Percentiles rank a stretch among this genome's conserved stretches.
Evolutionary conservation across 768 basidiomycete genomes (phyloP).

Genomic region (Mrakia gelida): DNA sequence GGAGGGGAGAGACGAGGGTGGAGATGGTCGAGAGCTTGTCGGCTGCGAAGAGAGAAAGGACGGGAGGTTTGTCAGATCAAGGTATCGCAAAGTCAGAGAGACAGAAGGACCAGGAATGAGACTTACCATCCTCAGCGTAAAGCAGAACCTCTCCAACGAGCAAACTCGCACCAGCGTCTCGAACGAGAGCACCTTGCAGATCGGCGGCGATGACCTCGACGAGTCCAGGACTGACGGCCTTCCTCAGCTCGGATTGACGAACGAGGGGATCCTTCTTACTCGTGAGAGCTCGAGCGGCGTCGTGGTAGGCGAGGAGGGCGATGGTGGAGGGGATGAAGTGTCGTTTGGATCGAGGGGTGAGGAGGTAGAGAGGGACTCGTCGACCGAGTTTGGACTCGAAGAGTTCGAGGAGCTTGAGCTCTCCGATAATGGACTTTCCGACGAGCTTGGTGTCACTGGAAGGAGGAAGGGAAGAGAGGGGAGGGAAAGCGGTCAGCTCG

Average conservation of each 20-base stretch:
- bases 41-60: neutral
- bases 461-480: neutral
- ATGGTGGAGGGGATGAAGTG: slow-evolving; percentile 85
- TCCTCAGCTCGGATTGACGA: slow-evolving; percentile 66
- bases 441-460: slow-evolving; percentile 83
- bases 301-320: slow-evolving; percentile 65
- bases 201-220: slow-evolving; percentile 64
- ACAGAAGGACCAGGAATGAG: neutral
- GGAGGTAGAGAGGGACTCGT: slow-evolving; percentile 72
- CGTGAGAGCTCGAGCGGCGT: slow-evolving; percentile 61
- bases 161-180: slow-evolving; percentile 75
- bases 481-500: neutral
- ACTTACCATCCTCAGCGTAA: slow-evolving; percentile 74
- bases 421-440: slow-evolving; percentile 66
- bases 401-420: slow-evolving; percentile 50
- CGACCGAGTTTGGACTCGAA: slow-evolving; percentile 62
- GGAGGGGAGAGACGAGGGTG: slow-evolving; percentile 56
- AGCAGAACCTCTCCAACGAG: slow-evolving; percentile 78
- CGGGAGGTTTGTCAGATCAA: neutral
- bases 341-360: slow-evolving; percentile 73
- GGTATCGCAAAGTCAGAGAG: neutral
- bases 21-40: slow-evolving; percentile 25
- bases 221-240: slow-evolving; percentile 67
- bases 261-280: slow-evolving; percentile 72
- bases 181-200: slow-evolving; percentile 55